Evolutionary conservation across 495 filamentous ascomycete genomes (phyloP).

Genomic region (Margaritispora aquatica): DNA sequence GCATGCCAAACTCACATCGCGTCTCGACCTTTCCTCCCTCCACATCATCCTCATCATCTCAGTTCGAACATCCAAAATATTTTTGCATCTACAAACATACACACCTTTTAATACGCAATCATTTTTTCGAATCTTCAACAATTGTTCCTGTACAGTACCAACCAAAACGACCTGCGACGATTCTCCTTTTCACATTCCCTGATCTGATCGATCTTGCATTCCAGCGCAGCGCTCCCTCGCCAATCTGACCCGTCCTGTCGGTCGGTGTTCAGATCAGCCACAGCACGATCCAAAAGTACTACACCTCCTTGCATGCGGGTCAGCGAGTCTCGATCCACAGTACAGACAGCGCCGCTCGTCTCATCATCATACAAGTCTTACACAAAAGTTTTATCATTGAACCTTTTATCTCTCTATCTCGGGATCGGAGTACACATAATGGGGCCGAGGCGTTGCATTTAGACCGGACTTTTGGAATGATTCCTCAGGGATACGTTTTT

Average conservation of each 20-base stretch:
- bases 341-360: slow-evolving; percentile 7
- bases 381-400: not conserved
- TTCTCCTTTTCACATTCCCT: slow-evolving; percentile 18
- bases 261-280: not conserved
- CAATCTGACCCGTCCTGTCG: not conserved
- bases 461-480: slow-evolving; percentile 8
- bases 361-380: not conserved
- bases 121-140: too few species aligned
- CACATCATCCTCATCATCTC: not conserved
- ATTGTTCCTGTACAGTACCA: slow-evolving; percentile 16
- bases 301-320: not conserved
- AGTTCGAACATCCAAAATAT: slow-evolving; percentile 11
- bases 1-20: not conserved
- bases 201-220: slow-evolving; percentile 1
- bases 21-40: not conserved
- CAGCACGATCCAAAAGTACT: not conserved
- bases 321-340: slow-evolving; percentile 15
- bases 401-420: not conserved
- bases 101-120: slow-evolving; percentile 12
- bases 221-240: not conserved
- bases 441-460: slow-evolving; percentile 22
- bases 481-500: slow-evolving; percentile 7
- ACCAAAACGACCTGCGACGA: slow-evolving; percentile 25
- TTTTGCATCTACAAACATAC: slow-evolving; percentile 8
- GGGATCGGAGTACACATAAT: slow-evolving; percentile 8